Base-by-base conservation (phyloP, 2,329 filamentous ascomycete species). In the Pseudogymnoascus sp. region DNA sequence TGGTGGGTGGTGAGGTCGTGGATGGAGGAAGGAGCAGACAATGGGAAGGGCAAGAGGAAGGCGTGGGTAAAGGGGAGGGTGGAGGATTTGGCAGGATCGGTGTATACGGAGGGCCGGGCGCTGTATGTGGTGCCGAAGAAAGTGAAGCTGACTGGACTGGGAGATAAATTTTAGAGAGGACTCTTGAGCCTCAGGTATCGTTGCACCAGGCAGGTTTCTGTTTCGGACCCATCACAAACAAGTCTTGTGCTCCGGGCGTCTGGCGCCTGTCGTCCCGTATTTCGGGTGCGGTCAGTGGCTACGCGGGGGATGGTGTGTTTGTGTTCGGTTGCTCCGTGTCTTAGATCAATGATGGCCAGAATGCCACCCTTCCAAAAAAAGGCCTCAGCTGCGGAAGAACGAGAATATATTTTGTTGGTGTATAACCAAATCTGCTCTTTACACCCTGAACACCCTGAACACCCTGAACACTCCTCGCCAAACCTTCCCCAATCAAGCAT, bases 1-100 rank as follows among this genome's bases (percentile, higher is more conserved):
- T 90, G 89, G 73, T 90, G 90, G 75, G 78, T 88, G 34, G 76
- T 92, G 6, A 78, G 80, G 64, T 79, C 80, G 11, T 73, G 77
- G 62, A 80, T 81, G 48, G 73, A 81, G 64, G 69, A 70, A 64
- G 72, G 75, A 64, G 67, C 64, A 69, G 64, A 43, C 10, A 45
- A 69, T 65, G 74, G 74, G 2, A 74, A 73, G 68, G 72, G 74
- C 61, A 75, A 76, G 11, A 81, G 81, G 69, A 84, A 84, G 75
- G 73, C 78, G 62, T 86, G 82, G 77, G 84, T 83, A 48, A 74
- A 75, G 41, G 84, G 79, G 3, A 79, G 77, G 21, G 70, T 89
- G 13, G 83, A 86, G 75, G 82, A 77, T 16, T 67, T 81, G 21
- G 77, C 80, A n/a, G 87, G 86, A 4, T 76, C 74, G 34, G 72